Evolutionary conservation across 306 rosid genomes (phyloP), one percentile per base, ranked within the genome.

Genomic region (Delonix regia): DNA sequence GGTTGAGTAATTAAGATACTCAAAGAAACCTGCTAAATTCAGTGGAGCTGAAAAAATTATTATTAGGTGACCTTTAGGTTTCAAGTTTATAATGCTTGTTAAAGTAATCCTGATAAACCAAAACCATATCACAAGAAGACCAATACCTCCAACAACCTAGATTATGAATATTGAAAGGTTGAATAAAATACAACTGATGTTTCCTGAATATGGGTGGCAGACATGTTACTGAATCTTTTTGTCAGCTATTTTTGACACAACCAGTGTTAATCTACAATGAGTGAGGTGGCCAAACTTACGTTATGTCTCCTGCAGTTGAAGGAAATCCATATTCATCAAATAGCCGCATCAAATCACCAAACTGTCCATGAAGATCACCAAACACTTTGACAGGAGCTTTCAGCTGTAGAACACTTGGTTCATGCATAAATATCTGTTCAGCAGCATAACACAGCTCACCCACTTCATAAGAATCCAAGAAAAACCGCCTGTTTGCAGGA

Each of bases 321-420:
- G 99, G 99, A 89, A 96, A 93, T 79, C 99, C 99, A 78, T 96
- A 96, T 90, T 96, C 99, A 91, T 93, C 99, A 80, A 96, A 93
- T 73, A 96, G 87, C 79, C 99, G 92, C 99, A 96, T 96, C 85
- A 96, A 87, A 82, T 96, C 99, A 84, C 99, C 99, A 85, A 96
- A 96, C 87, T 96, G 98, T 81, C 98, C 98, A 84, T 96, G 99
- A 83, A 96, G 99, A 90, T 96, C 99, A 22, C 99, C 99, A 79
- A 96, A 96, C 83, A 96, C 93, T 88, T 96, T 96, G 80, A 96
- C 76, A 16, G 98, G 99, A 68, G 99, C 99, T 86, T 91, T 96
- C 77, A 96, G 91, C 90, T 93, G 97, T 83, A 96, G 98, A 85
- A 96, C 98, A 47, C 97, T 96, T 22, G 91, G 94, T 78, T 96